Base-by-base conservation (phyloP, 1,284 basidiomycete species). In the Chiua sp. region DNA sequence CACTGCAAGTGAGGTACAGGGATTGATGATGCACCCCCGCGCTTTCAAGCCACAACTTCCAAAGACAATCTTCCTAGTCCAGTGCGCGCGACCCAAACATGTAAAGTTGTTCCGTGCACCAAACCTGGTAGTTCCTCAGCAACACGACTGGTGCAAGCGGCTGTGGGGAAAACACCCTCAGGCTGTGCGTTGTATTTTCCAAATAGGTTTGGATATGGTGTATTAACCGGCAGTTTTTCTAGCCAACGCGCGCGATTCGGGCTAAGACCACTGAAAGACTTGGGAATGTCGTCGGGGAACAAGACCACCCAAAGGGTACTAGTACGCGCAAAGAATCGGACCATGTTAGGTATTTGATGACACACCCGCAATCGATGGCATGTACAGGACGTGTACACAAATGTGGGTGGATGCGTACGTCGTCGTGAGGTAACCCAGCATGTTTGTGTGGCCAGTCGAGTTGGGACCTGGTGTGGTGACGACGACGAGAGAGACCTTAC, bases 21-120 rank as follows among this genome's bases (percentile, higher is more conserved):
- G 61, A 61, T 63, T 65, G 64, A 65, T 70, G 65, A 78, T 47
- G 68, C 73, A 59, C 80, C 18, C 80, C 86, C 35, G 79, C 79
- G 57, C 77, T 79, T 61, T 85, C 81, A 20, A 90, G 76, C 79
- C 84, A 85, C 55, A 88, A 62, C 63, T 85, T 84, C 88, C 88
- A 90, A n/a, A 89, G 72, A 71, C 88, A 90, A 60, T 87, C 85
- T 47, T 81, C 77, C 88, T 87, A 90, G 61, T 87, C 85, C 3
- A 77, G 71, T 1, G 68, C 60, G 28, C 86, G 83, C 16, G 80
- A 79, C 46, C 74, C 71, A 49, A 77, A 70, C 33, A 80, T 66
- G 62, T 86, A 83, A 63, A 82, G 77, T 30, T 87, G 80, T 62
- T 90, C 88, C 1, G 82, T 80, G 65, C 88, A 90, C 88, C 88